Conservation (phyloP, 2,329 filamentous ascomycete species). For the Fonsecaea monophora region DNA sequence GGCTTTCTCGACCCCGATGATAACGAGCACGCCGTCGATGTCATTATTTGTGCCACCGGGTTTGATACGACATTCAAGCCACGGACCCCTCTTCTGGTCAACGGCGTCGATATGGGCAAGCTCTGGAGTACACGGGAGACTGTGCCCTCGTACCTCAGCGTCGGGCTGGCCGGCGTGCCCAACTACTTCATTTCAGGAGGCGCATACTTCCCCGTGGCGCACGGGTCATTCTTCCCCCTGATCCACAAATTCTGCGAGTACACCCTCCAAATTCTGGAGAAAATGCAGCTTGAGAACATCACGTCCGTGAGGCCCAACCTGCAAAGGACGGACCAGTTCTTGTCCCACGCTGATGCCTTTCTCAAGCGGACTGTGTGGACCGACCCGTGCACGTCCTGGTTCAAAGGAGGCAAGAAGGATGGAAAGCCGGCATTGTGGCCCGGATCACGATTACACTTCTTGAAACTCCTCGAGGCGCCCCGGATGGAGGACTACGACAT, state of each 20-base stretch:
- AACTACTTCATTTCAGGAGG: slow-evolving; percentile 46
- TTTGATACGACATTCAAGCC: slow-evolving; percentile 34
- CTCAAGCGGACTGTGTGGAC: slow-evolving; percentile 53
- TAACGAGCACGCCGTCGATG: slow-evolving; percentile 20
- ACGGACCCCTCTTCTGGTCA: slow-evolving; percentile 28
- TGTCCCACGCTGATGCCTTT: background rate
- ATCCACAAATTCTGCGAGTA: slow-evolving; percentile 40
- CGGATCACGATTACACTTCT: slow-evolving; percentile 50
- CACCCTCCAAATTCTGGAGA: slow-evolving; percentile 42
- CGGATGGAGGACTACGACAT: slow-evolving; percentile 41
- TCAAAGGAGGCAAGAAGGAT: slow-evolving; percentile 53
- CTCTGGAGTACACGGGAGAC: no score
- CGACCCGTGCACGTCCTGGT: slow-evolving; percentile 49
- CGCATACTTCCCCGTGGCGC: slow-evolving; percentile 40
- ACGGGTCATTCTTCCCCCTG: slow-evolving; percentile 41
- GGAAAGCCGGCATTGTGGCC: slow-evolving; percentile 56
- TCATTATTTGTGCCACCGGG: no score
- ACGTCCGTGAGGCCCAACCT: slow-evolving; percentile 48
- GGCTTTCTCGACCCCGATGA: slow-evolving; percentile 18
- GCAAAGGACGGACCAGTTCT: background rate
- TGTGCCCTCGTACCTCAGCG: slow-evolving; percentile 36
- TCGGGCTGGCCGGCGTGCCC: slow-evolving; percentile 40
- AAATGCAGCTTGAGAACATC: slow-evolving; percentile 44
- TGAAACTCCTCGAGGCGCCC: slow-evolving; percentile 47
- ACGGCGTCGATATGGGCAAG: slow-evolving; percentile 40